Evolutionary conservation across 1,139 yeast species (phyloP), one percentile per base, ranked within the genome.

Genomic region (Saccharomyces pastorianus): DNA sequence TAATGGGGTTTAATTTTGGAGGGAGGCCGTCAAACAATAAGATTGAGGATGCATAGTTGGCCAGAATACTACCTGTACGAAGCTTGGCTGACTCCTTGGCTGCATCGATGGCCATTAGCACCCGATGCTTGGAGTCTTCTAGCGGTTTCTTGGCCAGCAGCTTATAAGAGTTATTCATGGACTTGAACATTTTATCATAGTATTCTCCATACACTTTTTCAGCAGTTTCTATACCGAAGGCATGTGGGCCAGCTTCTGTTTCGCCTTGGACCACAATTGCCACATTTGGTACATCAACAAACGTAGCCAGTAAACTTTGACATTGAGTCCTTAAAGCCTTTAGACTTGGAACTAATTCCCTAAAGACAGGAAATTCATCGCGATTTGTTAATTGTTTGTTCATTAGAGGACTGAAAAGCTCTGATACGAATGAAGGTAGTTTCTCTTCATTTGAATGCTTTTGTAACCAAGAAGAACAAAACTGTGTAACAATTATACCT

Each of bases 241-340:
- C 98, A 61, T 85, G 91, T 0, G 96, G 91, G 0, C 97, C 98
- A 3, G 98, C 96, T 59, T 88, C 96, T 1, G 84, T 77, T 67
- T 93, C 99, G 38, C 99, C 99, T 20, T 20, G 23, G 23, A 20
- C 23, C 23, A 20, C 23, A 3, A 20, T 20, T 3, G 23, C 23
- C 2, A 20, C 23, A 20, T 20, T 20, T 3, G 23, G 23, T 20
- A 78, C 79, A 50, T 85, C 90, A 34, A 84, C 79, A 69, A 91
- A 89, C 1, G 87, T 83, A 56, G 84, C 84, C 61, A 90, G 81
- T 53, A 95, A 72, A 53, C 93, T 90, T 64, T 88, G 82, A 66
- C 97, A 90, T 55, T 90, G 91, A 0, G 95, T 86, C 66, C 99
- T 79, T 11, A 91, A 84, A 2, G 95, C 85, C 63, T 88, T 85